Evolutionary conservation across 371 early-diverging fungal genomes (phyloP).

Genomic region (Apophysomyces variabilis): DNA sequence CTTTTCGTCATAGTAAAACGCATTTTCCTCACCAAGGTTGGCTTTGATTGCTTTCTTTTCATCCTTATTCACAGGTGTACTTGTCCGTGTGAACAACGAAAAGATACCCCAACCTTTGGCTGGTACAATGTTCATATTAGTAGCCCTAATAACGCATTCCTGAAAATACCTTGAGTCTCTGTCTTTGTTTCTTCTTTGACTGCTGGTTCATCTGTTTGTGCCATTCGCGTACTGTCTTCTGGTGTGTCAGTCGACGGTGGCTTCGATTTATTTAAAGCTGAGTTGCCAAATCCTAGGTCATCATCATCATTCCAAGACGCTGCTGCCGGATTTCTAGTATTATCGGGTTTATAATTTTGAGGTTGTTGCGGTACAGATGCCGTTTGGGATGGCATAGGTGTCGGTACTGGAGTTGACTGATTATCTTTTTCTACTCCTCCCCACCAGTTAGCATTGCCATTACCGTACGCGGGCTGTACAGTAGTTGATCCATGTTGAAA

Average conservation of each 20-base stretch:
- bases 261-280: constrained; percentile 29
- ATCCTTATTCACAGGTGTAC: constrained; percentile 41
- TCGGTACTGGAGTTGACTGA: neutral
- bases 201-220: constrained; percentile 17
- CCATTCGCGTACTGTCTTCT: constrained; percentile 3
- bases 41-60: constrained; percentile 63
- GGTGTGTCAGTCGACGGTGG: constrained; percentile 15
- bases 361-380: constrained; percentile 16
- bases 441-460: constrained; percentile 14
- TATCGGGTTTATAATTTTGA: constrained; percentile 23
- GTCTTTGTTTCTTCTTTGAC: constrained; percentile 24
- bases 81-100: constrained; percentile 47
- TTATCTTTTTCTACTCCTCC: constrained; percentile 14
- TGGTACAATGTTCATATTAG: constrained; percentile 17
- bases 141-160: constrained; percentile 12
- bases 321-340: constrained; percentile 15
- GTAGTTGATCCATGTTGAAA: constrained; percentile 20
- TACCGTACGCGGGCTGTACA: constrained; percentile 5
- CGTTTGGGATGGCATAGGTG: neutral
- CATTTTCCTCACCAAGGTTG: constrained; percentile 69
- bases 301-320: constrained; percentile 37
- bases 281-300: constrained; percentile 65
- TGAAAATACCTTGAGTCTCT: constrained; percentile 19
- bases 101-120: constrained; percentile 56
- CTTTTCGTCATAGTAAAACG: constrained; percentile 73